Conservation (phyloP, 2,329 filamentous ascomycete genomes). For the Ceratocystis papillata region DNA sequence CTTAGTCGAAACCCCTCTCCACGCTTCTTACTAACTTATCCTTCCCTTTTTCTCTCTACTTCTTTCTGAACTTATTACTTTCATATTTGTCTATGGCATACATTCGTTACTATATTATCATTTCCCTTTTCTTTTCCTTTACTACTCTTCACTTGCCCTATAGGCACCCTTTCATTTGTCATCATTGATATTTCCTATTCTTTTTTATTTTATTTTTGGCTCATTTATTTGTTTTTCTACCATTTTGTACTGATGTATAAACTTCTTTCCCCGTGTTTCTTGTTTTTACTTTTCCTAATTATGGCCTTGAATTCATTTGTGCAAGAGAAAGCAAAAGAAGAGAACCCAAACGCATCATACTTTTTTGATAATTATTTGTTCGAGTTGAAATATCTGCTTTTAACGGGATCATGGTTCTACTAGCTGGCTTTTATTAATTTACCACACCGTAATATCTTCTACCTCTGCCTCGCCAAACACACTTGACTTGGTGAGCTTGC, state of each 20-base stretch:
- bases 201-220: slow-evolving; percentile 7
- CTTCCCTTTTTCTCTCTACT: neutral
- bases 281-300: neutral
- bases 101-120: slow-evolving; percentile 11
- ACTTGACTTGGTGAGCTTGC: slow-evolving; percentile 67
- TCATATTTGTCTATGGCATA: neutral
- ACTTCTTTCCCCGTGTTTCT: neutral
- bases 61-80: neutral
- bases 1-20: neutral
- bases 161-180: neutral
- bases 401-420: neutral
- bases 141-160: neutral
- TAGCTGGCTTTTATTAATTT: neutral
- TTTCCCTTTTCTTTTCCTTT: slow-evolving; percentile 4
- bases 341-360: neutral
- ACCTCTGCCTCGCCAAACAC: slow-evolving; percentile 94
- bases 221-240: slow-evolving; percentile 15
- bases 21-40: neutral
- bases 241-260: slow-evolving; percentile 9
- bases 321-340: neutral
- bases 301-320: neutral
- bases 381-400: neutral
- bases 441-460: slow-evolving; percentile 94
- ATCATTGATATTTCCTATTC: slow-evolving; percentile 11
- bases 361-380: neutral